phyloP scores from a whole-genome alignment of 371 early-diverging fungal genomes.

The Lichtheimia hyalospora region DNA sequence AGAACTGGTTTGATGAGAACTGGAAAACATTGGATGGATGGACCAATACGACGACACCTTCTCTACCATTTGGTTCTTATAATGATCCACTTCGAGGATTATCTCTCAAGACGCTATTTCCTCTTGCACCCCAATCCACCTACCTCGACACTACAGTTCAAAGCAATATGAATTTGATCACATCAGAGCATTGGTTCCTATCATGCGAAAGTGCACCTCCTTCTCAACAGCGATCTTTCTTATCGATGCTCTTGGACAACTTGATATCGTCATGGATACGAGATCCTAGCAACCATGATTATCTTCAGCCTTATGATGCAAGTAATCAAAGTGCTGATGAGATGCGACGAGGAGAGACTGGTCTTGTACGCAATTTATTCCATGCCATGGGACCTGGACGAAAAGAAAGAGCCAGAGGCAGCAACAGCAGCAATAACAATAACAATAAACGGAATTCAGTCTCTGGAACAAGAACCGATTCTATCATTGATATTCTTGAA shows the following conservation, averaged over 20 bases:
- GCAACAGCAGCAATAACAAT: background rate
- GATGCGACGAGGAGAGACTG: conserved; percentile 1
- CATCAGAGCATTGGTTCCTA: conserved; percentile 63
- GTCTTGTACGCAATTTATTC: conserved; percentile 24
- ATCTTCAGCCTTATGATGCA: conserved; percentile 40
- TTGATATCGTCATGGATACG: conserved; percentile 62
- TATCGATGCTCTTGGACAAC: conserved; percentile 61
- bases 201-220: conserved; percentile 55
- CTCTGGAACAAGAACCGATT: background rate
- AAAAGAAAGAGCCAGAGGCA: background rate
- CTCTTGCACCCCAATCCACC: conserved; percentile 42
- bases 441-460: too few species aligned
- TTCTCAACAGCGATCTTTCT: conserved; percentile 54
- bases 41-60: conserved; percentile 23
- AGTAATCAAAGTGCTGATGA: conserved; percentile 16
- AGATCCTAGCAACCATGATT: conserved; percentile 45
- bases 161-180: conserved; percentile 61
- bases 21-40: conserved; percentile 49
- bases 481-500: background rate
- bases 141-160: conserved; percentile 49
- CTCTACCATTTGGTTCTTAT: conserved; percentile 66
- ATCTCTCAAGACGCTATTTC: conserved; percentile 64
- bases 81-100: conserved; percentile 72
- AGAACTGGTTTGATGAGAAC: conserved; percentile 59
- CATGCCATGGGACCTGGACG: conserved; percentile 22